Percentiles rank a stretch among this genome's conserved stretches.
phyloP scores from a whole-genome alignment of 768 basidiomycete species.

The Termitomyces sp. region DNA sequence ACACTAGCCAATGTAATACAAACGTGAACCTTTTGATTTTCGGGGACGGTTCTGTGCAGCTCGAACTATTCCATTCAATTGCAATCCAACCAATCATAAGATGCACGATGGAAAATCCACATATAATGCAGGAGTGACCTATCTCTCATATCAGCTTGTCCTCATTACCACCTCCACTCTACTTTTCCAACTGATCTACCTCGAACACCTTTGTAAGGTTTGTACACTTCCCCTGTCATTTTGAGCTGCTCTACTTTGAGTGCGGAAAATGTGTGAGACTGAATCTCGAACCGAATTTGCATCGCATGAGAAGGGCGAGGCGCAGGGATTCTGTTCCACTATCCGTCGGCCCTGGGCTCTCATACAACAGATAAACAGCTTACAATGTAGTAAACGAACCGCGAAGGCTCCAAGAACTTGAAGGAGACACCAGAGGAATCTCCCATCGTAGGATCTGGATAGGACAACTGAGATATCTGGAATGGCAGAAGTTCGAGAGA shows the following conservation, averaged over 20 bases:
- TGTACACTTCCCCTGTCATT: slow-evolving; percentile 75
- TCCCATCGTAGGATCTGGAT: slow-evolving; percentile 77
- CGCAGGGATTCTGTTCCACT: slow-evolving; percentile 29
- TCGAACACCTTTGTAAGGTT: slow-evolving; percentile 90
- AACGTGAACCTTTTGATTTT: not conserved
- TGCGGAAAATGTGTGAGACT: slow-evolving; percentile 71
- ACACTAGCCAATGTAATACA: not conserved
- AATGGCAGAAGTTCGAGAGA: not conserved
- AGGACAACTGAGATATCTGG: not conserved
- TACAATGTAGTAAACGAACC: slow-evolving; percentile 59
- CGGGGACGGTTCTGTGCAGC: not conserved
- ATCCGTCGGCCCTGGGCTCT: slow-evolving; percentile 1
- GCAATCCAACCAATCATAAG: no score
- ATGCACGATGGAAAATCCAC: not conserved
- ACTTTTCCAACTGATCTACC: slow-evolving; percentile 62
- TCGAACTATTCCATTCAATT: not conserved
- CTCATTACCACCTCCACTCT: slow-evolving; percentile 58
- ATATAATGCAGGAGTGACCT: not conserved
- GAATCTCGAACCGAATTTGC: slow-evolving; percentile 68
- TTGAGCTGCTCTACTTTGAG: slow-evolving; percentile 86
- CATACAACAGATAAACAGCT: not conserved
- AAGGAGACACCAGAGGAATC: slow-evolving; percentile 62
- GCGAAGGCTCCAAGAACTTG: slow-evolving; percentile 67
- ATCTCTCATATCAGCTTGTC: not conserved
- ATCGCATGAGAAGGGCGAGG: slow-evolving; percentile 74